A percentile compares a stretch with the other conserved stretches of the same genome.
These are phyloP conservation scores for Telfairia occidentalis DNA, from an alignment of 331 rosid species.

Conservation along the genomic window DNA sequence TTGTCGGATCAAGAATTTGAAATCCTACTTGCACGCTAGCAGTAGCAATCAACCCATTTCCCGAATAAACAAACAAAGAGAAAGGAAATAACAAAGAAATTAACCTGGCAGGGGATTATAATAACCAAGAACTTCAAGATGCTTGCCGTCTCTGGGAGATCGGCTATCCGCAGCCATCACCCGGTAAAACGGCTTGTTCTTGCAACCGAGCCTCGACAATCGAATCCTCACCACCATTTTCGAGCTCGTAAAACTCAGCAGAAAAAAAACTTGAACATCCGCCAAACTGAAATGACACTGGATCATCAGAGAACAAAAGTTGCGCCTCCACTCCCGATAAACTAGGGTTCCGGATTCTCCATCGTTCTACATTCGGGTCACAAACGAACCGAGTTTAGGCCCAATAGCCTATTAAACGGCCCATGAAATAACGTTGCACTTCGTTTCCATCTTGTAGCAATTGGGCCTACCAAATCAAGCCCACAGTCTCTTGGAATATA, in stretches of 20 bases:
- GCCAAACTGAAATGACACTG: background rate
- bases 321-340: background rate
- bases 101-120: slow-evolving; percentile 85
- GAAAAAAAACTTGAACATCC: background rate
- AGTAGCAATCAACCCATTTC: background rate
- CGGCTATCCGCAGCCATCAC: slow-evolving; percentile 89
- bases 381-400: background rate
- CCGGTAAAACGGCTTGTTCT: slow-evolving; percentile 77
- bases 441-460: background rate
- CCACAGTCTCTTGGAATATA: too few species aligned
- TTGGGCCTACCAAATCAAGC: background rate
- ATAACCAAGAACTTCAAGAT: slow-evolving; percentile 70
- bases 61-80: background rate
- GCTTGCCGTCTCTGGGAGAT: slow-evolving; percentile 75
- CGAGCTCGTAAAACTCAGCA: slow-evolving; percentile 1
- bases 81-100: background rate
- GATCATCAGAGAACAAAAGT: background rate
- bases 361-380: background rate
- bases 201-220: slow-evolving; percentile 69
- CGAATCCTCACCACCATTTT: slow-evolving; percentile 83
- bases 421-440: background rate
- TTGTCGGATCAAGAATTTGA: background rate
- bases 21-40: background rate
- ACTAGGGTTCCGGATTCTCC: background rate
- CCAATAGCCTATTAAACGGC: background rate